A percentile compares a stretch with the other conserved stretches of the same genome.
phyloP scores from a whole-genome alignment of 2,329 filamentous ascomycete genomes.

The Arthrocladium fulminans region DNA sequence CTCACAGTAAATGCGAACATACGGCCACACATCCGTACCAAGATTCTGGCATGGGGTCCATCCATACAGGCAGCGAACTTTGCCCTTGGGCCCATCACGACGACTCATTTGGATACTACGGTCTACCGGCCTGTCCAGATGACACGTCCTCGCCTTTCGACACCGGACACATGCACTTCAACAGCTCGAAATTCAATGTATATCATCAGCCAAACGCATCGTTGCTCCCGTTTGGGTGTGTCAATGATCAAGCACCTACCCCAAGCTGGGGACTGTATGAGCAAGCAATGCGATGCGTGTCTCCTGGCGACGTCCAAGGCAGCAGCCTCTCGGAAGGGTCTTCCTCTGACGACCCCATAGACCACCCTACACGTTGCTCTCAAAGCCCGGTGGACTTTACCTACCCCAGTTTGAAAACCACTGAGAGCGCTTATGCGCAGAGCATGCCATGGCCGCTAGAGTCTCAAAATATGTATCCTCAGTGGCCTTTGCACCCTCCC shows the following conservation, averaged over 20 bases:
- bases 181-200: too few species aligned
- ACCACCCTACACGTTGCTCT: constrained; percentile 5
- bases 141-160: background rate
- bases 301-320: background rate
- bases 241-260: too few species aligned
- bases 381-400: background rate
- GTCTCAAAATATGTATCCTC: background rate
- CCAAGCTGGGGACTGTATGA: too few species aligned
- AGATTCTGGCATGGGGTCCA: background rate
- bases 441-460: constrained; percentile 3
- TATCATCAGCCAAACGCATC: background rate
- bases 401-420: background rate
- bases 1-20: background rate
- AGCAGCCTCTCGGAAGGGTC: constrained; percentile 4
- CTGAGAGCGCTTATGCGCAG: background rate
- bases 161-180: background rate
- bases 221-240: background rate
- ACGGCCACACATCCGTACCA: background rate
- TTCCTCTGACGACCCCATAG: background rate
- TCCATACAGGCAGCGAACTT: background rate
- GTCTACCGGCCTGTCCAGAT: background rate
- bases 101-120: background rate
- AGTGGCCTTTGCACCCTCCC: background rate
- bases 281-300: background rate
- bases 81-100: background rate